Evolutionary conservation across 148 eudicot genomes (phyloP).

Genomic region (Cornus kousa): DNA sequence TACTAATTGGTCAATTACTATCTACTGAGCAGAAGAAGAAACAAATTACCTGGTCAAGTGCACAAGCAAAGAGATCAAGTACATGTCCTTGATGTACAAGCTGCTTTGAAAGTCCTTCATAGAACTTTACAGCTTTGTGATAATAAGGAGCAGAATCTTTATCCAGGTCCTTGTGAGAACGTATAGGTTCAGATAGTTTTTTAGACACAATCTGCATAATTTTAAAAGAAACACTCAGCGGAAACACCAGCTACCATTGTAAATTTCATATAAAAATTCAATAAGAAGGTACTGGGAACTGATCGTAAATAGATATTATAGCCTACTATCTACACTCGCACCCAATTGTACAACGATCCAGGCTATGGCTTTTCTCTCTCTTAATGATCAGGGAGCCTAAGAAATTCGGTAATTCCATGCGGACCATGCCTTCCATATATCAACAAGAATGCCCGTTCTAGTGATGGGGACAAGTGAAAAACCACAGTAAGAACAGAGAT

Average conservation of each 20-base stretch:
- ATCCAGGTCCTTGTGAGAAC: conserved; percentile 97
- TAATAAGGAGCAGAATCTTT: conserved; percentile 88
- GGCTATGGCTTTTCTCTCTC: not conserved
- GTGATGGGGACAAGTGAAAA: too few relatives aligned
- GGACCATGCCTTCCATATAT: too few relatives aligned
- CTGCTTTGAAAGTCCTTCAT: conserved; percentile 86
- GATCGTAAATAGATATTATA: not conserved
- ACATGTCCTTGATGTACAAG: conserved; percentile 97
- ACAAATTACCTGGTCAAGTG: conserved; percentile 85
- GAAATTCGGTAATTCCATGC: too few relatives aligned
- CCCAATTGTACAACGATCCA: not conserved
- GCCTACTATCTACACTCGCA: not conserved
- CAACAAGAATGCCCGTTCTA: too few relatives aligned
- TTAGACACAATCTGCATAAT: conserved; percentile 77
- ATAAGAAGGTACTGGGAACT: not conserved
- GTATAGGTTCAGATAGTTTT: conserved; percentile 83
- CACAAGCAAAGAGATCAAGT: conserved; percentile 93
- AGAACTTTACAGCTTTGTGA: conserved; percentile 90
- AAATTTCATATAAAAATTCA: not conserved
- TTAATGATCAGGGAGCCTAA: not conserved
- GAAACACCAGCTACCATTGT: not conserved
- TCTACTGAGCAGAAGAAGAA: not conserved
- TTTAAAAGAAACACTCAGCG: conserved; percentile 9
- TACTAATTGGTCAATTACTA: conserved; percentile 66
- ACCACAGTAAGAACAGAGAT: too few relatives aligned